These are phyloP conservation scores for Vitis labrusca DNA, from an alignment of 164 flowering plant genomes.

Conservation along the genomic window DNA sequence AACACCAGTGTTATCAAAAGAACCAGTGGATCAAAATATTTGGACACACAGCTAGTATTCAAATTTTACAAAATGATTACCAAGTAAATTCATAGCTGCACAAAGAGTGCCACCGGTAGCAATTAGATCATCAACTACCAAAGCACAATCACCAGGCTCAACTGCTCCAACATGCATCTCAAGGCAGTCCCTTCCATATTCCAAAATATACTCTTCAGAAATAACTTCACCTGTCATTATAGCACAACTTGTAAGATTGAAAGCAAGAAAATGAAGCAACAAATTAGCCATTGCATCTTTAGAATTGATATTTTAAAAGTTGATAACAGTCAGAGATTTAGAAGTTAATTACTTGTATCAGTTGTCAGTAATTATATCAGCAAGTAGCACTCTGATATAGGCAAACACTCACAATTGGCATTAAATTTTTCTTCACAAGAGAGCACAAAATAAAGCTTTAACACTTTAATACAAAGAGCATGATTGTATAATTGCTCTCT, in stretches of 20 bases:
- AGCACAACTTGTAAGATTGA: background rate
- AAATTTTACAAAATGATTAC: conserved; percentile 21
- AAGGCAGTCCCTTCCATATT: conserved; percentile 92
- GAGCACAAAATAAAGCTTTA: too few relatives aligned
- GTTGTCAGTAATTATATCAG: too few relatives aligned
- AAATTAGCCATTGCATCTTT: background rate
- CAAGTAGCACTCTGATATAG: too few relatives aligned
- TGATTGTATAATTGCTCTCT: background rate
- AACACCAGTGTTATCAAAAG: too few relatives aligned
- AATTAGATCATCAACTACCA: conserved; percentile 92
- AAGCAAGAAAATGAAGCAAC: background rate
- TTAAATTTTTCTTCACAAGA: too few relatives aligned
- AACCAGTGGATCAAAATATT: too few relatives aligned
- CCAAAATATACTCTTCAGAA: conserved; percentile 76
- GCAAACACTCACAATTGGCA: too few relatives aligned
- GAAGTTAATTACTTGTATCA: too few relatives aligned
- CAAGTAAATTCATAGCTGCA: conserved; percentile 83
- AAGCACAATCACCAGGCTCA: conserved; percentile 68
- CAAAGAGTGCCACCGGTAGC: conserved; percentile 94
- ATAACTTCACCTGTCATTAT: conserved; percentile 72
- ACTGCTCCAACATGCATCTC: conserved; percentile 98
- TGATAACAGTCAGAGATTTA: too few relatives aligned
- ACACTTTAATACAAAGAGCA: too few relatives aligned
- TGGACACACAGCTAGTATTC: too few relatives aligned
- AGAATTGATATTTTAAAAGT: background rate